Conservation (phyloP, 768 basidiomycete species). For the Russula ochroleuca region DNA sequence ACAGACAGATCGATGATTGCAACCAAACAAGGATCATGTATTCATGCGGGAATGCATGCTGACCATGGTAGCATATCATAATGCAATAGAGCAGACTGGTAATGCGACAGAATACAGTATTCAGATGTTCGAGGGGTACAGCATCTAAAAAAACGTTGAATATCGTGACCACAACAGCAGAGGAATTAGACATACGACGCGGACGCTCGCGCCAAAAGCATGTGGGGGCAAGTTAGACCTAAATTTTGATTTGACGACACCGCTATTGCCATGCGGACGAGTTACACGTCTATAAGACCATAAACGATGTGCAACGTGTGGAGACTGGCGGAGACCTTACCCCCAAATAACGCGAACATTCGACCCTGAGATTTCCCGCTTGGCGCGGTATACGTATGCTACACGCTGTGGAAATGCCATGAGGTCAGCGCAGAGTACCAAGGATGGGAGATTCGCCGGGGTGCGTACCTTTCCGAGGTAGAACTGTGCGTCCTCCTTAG, state of each 20-base stretch:
- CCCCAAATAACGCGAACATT: constrained; percentile 99
- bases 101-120: constrained; percentile 32
- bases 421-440: neutral
- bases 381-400: constrained; percentile 97
- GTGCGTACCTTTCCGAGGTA: constrained; percentile 93
- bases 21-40: constrained; percentile 12
- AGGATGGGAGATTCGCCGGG: neutral
- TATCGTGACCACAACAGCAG: constrained; percentile 5
- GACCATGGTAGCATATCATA: constrained; percentile 38
- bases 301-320: neutral
- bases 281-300: constrained; percentile 66
- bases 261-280: constrained; percentile 89
- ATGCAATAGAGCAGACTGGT: constrained; percentile 33
- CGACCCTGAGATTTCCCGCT: constrained; percentile 89
- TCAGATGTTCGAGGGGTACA: constrained; percentile 85
- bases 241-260: constrained; percentile 98
- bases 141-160: constrained; percentile 55
- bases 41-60: constrained; percentile 28
- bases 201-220: constrained; percentile 88
- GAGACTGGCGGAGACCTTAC: constrained; percentile 47
- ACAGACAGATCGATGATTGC: constrained; percentile 7
- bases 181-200: constrained; percentile 60
- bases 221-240: constrained; percentile 90
- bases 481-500: constrained; percentile 91
- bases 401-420: constrained; percentile 58